Conservation (phyloP, 441 rosid species). For the Gossypium davidsonii region DNA sequence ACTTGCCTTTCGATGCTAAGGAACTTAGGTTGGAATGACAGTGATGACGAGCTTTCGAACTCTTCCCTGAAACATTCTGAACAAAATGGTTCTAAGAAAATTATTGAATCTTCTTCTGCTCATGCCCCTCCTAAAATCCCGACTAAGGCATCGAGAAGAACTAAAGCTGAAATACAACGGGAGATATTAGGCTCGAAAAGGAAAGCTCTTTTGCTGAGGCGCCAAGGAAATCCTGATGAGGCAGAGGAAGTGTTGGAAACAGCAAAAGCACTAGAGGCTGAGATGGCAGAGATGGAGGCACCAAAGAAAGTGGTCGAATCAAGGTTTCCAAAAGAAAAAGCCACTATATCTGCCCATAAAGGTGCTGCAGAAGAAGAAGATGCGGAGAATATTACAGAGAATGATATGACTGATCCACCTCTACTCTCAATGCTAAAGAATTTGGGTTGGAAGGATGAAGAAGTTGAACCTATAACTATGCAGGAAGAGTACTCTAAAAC, state of each 20-base stretch:
- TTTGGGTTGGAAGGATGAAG: slow-evolving; percentile 61
- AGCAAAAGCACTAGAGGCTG: slow-evolving; percentile 60
- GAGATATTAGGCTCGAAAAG: slow-evolving; percentile 79
- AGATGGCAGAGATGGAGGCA: slow-evolving; percentile 54
- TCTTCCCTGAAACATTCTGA: slow-evolving; percentile 23
- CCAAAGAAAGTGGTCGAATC: slow-evolving; percentile 33
- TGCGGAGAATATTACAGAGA: slow-evolving; percentile 40
- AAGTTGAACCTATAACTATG: slow-evolving; percentile 20
- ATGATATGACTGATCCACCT: slow-evolving; percentile 54
- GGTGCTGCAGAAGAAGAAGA: slow-evolving; percentile 32
- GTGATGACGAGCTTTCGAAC: slow-evolving; percentile 26
- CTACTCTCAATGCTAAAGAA: slow-evolving; percentile 42
- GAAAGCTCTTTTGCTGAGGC: slow-evolving; percentile 70
- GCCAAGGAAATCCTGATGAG: slow-evolving; percentile 69
- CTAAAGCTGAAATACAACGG: slow-evolving; percentile 73
- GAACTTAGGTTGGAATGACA: slow-evolving; percentile 70
- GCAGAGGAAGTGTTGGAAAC: slow-evolving; percentile 62
- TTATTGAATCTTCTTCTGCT: slow-evolving; percentile 17
- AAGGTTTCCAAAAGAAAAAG: slow-evolving; percentile 16
- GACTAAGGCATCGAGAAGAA: slow-evolving; percentile 38
- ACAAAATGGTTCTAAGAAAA: slow-evolving; percentile 25
- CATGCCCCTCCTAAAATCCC: slow-evolving; percentile 19
- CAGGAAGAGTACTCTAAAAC: slow-evolving; percentile 21
- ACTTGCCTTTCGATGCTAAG: slow-evolving; percentile 49
- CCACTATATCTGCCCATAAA: slow-evolving; percentile 14